Evolutionary conservation across 495 filamentous ascomycete genomes (phyloP).

Genomic region (Talaromyces wortmannii): DNA sequence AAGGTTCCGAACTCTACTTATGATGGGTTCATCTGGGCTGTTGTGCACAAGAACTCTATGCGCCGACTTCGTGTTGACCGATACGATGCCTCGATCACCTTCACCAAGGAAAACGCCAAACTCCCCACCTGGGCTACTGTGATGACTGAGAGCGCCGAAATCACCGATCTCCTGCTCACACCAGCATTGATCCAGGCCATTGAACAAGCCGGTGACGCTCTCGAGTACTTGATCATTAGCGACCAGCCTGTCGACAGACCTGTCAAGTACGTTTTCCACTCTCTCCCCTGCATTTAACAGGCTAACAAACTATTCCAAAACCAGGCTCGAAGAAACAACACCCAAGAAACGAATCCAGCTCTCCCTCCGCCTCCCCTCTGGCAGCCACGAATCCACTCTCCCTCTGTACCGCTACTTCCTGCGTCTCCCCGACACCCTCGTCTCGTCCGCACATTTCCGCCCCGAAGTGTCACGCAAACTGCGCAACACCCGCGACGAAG

Average conservation of each 20-base stretch:
- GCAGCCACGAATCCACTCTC: constrained; percentile 56
- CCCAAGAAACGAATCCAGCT: constrained; percentile 85
- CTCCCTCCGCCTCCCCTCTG: constrained; percentile 61
- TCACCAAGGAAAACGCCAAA: constrained; percentile 83
- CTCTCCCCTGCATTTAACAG: background rate
- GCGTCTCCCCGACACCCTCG: constrained; percentile 76
- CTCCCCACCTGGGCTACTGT: constrained; percentile 88
- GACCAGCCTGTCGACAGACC: constrained; percentile 92
- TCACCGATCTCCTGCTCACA: constrained; percentile 82
- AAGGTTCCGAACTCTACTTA: constrained; percentile 66
- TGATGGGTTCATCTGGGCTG: constrained; percentile 89
- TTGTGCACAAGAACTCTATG: constrained; percentile 95
- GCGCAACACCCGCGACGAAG: constrained; percentile 70
- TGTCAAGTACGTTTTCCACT: constrained; percentile 49
- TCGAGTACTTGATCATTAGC: constrained; percentile 83
- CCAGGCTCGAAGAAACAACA: constrained; percentile 74
- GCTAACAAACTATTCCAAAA: background rate
- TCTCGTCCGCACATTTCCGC: constrained; percentile 72
- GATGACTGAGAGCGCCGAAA: constrained; percentile 94
- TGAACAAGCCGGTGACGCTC: constrained; percentile 67
- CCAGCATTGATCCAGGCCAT: constrained; percentile 78
- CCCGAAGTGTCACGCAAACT: constrained; percentile 84
- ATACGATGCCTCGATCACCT: constrained; percentile 89
- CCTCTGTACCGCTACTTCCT: constrained; percentile 80
- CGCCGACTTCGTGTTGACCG: constrained; percentile 81